These are phyloP conservation scores for Myrica gale DNA, from an alignment of 306 rosid species.

Conservation along the genomic window DNA sequence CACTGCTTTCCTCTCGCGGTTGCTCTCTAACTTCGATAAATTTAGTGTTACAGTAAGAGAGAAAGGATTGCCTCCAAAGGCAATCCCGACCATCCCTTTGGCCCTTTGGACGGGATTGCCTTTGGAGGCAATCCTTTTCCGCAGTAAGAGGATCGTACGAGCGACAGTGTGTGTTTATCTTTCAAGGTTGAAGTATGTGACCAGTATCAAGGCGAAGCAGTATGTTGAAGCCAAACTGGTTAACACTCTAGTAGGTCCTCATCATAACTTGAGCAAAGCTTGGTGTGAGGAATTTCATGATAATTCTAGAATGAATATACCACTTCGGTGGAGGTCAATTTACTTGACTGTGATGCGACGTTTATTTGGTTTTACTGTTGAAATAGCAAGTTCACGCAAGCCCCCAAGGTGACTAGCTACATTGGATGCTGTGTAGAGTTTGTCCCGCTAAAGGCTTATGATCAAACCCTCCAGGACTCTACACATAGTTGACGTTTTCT, in stretches of 20 bases:
- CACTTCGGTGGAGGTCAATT: background rate
- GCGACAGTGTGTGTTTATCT: background rate
- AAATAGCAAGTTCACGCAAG: background rate
- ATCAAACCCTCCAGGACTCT: background rate
- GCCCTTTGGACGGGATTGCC: no score
- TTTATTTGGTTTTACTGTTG: background rate
- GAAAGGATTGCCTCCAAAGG: no score
- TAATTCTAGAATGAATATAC: background rate
- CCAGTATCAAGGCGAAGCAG: background rate
- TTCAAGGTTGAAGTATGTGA: background rate
- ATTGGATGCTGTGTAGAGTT: background rate
- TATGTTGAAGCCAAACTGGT: background rate
- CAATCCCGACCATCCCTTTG: no score
- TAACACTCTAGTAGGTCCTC: background rate
- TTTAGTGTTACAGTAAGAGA: no score
- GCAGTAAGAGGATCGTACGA: background rate
- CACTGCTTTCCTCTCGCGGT: no score
- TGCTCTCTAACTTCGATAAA: no score
- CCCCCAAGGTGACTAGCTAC: no score
- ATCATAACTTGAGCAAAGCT: background rate
- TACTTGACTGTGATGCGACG: background rate
- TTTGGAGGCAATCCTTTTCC: no score
- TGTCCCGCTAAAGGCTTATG: background rate
- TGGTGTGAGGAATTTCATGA: background rate
- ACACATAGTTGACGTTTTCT: background rate